These are phyloP conservation scores for Sclerospora graminicola DNA, from an alignment of 352 stramenopile genomes.

Conservation along the genomic window DNA sequence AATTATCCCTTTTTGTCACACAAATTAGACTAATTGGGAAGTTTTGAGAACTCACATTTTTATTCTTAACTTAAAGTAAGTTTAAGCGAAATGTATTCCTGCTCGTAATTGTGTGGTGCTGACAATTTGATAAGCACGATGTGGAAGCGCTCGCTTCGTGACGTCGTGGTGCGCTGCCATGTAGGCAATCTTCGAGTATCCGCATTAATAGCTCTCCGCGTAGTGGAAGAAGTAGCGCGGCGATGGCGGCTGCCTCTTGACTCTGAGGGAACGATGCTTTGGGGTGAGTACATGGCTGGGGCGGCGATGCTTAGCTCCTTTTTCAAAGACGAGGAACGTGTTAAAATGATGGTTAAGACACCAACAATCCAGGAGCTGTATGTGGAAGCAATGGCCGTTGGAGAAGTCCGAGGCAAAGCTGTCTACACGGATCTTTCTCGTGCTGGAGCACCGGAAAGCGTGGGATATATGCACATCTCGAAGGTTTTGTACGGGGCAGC, in stretches of 20 bases:
- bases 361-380: conserved; percentile 66
- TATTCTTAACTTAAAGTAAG: too few relatives aligned
- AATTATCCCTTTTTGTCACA: too few relatives aligned
- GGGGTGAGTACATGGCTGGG: conserved; percentile 83
- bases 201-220: conserved; percentile 50
- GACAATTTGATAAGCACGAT: conserved; percentile 18
- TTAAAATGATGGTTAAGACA: conserved; percentile 64
- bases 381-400: conserved; percentile 64
- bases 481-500: conserved; percentile 68
- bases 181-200: conserved; percentile 79
- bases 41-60: too few relatives aligned
- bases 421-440: conserved; percentile 24
- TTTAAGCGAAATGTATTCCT: too few relatives aligned
- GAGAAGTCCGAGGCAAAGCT: conserved; percentile 67
- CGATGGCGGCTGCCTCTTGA: conserved; percentile 41
- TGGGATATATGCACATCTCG: conserved; percentile 56
- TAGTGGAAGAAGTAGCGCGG: conserved; percentile 39
- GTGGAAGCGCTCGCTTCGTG: conserved; percentile 47
- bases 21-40: too few relatives aligned
- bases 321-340: conserved; percentile 79
- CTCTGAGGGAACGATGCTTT: conserved; percentile 43
- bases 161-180: conserved; percentile 61
- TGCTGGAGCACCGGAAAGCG: conserved; percentile 15
- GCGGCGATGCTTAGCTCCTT: conserved; percentile 81
- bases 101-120: too few relatives aligned